These are phyloP conservation scores for Isochrysis galbana DNA, from an alignment of 78 protist genomes.

Conservation along the genomic window DNA sequence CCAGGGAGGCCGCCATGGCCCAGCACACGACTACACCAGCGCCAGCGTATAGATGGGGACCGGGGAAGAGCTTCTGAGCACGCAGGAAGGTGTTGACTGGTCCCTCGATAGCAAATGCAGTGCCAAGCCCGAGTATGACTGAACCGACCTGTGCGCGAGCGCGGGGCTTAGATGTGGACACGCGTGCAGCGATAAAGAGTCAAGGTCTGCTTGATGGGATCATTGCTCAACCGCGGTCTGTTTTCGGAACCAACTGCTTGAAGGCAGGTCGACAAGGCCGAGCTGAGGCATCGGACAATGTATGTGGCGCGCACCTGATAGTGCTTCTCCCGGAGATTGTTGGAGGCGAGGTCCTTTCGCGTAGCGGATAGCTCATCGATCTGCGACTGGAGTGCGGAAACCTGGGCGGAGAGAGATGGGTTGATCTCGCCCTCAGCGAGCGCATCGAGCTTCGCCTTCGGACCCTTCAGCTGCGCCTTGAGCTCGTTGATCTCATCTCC, in stretches of 20 bases:
- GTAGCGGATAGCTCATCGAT: background rate
- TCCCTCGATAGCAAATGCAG: conserved; percentile 18
- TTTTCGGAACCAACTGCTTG: no score
- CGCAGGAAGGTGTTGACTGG: conserved; percentile 22
- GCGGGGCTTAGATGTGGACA: no score
- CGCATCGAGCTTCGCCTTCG: background rate
- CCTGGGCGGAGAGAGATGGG: background rate
- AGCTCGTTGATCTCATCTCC: background rate
- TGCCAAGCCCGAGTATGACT: background rate
- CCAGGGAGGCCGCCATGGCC: conserved; percentile 22
- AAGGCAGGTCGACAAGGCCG: no score
- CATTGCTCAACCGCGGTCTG: no score
- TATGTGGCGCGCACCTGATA: no score
- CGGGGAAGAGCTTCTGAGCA: conserved; percentile 24
- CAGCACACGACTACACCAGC: background rate
- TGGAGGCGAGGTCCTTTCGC: background rate
- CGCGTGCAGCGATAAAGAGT: no score
- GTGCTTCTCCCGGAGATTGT: background rate
- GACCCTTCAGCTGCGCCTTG: background rate
- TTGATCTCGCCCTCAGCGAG: background rate
- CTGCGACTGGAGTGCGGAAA: background rate
- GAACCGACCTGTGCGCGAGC: no score
- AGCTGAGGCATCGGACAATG: no score
- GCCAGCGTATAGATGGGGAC: conserved; percentile 26
- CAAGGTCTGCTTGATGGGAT: no score